A percentile compares a stretch with the other conserved stretches of the same genome.
Conservation (phyloP, 495 filamentous ascomycete genomes). For the Aspergillus incahuasiensis region DNA sequence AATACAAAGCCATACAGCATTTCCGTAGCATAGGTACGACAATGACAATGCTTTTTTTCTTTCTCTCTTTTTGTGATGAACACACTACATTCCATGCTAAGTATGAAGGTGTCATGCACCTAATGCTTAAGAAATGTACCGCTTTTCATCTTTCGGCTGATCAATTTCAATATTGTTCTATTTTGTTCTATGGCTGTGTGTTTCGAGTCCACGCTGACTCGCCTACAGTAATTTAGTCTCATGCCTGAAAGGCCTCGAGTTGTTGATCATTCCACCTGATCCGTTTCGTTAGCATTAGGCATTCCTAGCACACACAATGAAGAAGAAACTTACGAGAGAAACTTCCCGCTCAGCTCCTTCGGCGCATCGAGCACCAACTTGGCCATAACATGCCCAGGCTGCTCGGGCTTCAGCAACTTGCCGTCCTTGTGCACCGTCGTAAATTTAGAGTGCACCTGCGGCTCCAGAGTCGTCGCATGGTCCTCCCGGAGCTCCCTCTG, state of each 20-base stretch:
- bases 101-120: slow-evolving; percentile 62
- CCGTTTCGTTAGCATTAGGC: slow-evolving; percentile 23
- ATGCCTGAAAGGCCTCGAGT: slow-evolving; percentile 58
- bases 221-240: slow-evolving; percentile 23
- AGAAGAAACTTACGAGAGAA: slow-evolving; percentile 54
- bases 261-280: slow-evolving; percentile 67
- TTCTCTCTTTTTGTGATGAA: slow-evolving; percentile 56
- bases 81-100: slow-evolving; percentile 84
- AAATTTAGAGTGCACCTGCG: slow-evolving; percentile 65
- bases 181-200: slow-evolving; percentile 20
- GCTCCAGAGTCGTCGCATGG: slow-evolving; percentile 60
- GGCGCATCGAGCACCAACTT: slow-evolving; percentile 61
- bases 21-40: slow-evolving; percentile 3
- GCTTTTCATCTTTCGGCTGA: slow-evolving; percentile 99
- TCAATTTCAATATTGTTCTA: slow-evolving; percentile 18
- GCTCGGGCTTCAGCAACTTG: slow-evolving; percentile 71
- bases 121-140: slow-evolving; percentile 70
- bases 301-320: background rate
- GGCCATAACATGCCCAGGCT: slow-evolving; percentile 83
- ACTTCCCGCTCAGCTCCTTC: slow-evolving; percentile 66
- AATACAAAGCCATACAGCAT: background rate
- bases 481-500: slow-evolving; percentile 74
- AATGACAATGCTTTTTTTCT: slow-evolving; percentile 6
- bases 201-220: slow-evolving; percentile 32
- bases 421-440: slow-evolving; percentile 59